phyloP scores from a whole-genome alignment of 441 rosid species.

The Mallotus repandus region DNA sequence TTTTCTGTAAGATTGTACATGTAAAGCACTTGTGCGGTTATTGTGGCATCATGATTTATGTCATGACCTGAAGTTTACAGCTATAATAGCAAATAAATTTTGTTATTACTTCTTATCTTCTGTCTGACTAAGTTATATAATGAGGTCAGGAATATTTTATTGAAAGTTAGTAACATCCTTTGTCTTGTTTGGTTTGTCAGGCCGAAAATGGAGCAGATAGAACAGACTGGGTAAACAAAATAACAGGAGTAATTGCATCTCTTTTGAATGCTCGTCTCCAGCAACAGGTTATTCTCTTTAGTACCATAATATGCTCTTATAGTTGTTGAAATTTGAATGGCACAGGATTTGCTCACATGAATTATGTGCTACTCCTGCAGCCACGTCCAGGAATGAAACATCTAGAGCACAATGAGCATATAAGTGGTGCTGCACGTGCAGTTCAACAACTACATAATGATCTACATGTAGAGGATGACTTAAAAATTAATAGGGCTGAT shows the following conservation, averaged over 20 bases:
- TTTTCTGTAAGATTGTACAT: not conserved
- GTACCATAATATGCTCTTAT: slow-evolving; percentile 4
- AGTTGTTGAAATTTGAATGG: slow-evolving; percentile 12
- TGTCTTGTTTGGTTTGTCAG: slow-evolving; percentile 36
- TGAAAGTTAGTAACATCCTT: not conserved
- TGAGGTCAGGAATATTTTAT: not conserved
- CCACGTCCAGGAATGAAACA: slow-evolving; percentile 32
- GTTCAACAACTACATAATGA: slow-evolving; percentile 30
- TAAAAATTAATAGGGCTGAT: slow-evolving; percentile 34
- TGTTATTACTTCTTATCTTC: not conserved
- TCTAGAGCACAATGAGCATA: slow-evolving; percentile 31
- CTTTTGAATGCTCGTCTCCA: slow-evolving; percentile 69
- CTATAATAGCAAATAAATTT: not conserved
- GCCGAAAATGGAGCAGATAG: slow-evolving; percentile 92
- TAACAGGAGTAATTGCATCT: slow-evolving; percentile 69
- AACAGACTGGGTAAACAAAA: slow-evolving; percentile 88
- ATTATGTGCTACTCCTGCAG: slow-evolving; percentile 41
- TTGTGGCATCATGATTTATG: not conserved
- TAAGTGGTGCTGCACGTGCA: slow-evolving; percentile 33
- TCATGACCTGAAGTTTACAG: not conserved
- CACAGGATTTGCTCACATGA: slow-evolving; percentile 30
- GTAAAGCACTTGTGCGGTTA: not conserved
- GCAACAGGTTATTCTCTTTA: slow-evolving; percentile 58
- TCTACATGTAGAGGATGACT: slow-evolving; percentile 29
- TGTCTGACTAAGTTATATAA: not conserved